phyloP scores from a whole-genome alignment of 2,329 filamentous ascomycete species.

The Neonectria hederae region DNA sequence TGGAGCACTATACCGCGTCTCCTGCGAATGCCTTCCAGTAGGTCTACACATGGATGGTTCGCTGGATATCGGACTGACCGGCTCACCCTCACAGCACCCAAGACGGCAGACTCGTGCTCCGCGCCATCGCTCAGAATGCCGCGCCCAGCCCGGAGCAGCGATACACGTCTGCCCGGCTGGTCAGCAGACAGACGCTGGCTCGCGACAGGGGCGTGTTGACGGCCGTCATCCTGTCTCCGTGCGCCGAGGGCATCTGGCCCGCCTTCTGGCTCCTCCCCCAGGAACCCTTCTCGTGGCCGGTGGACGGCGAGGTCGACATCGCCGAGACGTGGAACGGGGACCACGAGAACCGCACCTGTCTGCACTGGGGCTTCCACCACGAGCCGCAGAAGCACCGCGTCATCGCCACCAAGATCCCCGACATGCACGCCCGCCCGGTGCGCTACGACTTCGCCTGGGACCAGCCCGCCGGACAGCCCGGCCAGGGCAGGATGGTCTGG shows the following conservation, averaged over 20 bases:
- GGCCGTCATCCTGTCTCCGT: constrained; percentile 61
- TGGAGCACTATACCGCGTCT: constrained; percentile 64
- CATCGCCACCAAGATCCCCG: constrained; percentile 58
- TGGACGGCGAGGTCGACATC: constrained; percentile 68
- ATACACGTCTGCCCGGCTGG: constrained; percentile 65
- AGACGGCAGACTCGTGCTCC: constrained; percentile 61
- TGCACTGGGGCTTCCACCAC: constrained; percentile 67
- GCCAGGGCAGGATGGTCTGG: constrained; percentile 63
- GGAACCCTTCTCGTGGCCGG: constrained; percentile 67
- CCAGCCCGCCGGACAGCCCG: constrained; percentile 52
- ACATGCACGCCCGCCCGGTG: constrained; percentile 58
- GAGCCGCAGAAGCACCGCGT: constrained; percentile 67
- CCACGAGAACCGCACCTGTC: constrained; percentile 62
- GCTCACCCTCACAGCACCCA: constrained; percentile 47
- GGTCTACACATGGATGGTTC: neutral
- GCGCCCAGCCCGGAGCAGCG: constrained; percentile 50
- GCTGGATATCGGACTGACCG: neutral
- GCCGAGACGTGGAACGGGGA: constrained; percentile 71
- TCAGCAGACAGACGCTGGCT: constrained; percentile 60
- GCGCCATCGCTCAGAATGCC: constrained; percentile 55
- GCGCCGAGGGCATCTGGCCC: constrained; percentile 67
- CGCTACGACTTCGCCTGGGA: constrained; percentile 67
- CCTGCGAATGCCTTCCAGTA: constrained; percentile 63
- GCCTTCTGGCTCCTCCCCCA: constrained; percentile 69
- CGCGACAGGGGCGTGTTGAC: constrained; percentile 62